Base-by-base conservation (phyloP, 495 filamentous ascomycete species). In the Corynascus novoguineensis region DNA sequence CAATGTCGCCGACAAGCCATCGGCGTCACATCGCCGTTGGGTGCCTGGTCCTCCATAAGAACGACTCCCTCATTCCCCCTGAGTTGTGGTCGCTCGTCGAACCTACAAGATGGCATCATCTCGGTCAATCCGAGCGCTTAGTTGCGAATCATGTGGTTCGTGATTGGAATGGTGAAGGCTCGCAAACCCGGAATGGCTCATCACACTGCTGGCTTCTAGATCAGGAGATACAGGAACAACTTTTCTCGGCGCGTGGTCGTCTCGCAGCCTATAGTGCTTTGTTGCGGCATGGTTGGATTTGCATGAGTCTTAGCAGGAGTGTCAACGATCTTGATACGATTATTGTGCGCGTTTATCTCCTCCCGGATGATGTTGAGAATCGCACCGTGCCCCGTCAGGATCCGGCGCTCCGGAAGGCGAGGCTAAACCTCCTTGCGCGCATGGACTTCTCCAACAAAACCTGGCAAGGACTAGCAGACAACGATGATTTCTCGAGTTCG, bases 331-430 rank as follows among this genome's bases (percentile, higher is more conserved):
- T 59, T 12, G 7, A 64, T 6, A 51, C 42, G 2, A 69, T 63
- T 28, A 65, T 75, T 40, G 62, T 85, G 12, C 80, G 83, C 25
- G 70, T 93, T 1, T 89, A 85, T 59, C 63, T 89, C 10, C 75
- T 90, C 10, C 84, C 87, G 11, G 81, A 85, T 44, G 83, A 90
- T 73, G 73, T 86, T 7, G 76, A 79, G 15, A 77, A 84, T 37
- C 62, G 66, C 21, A 55, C 63, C 15, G 68, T 84, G n/a, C 67
- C 71, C 8, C 73, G 80, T 1, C 64, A 71, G 3, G 71, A 79
- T 50, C 41, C 60, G 9, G 55, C 59, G 17, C 58, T 83, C 1
- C 71, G 75, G 37, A 77, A 72, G 38, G 66, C 72, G n/a, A 68
- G 84, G 6, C 70, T 73, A 34, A 46, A 52, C 1, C 65, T 91